Evolutionary conservation across 164 flowering plant genomes (phyloP).

Genomic region (Kalanchoe fedtschenkoi): DNA sequence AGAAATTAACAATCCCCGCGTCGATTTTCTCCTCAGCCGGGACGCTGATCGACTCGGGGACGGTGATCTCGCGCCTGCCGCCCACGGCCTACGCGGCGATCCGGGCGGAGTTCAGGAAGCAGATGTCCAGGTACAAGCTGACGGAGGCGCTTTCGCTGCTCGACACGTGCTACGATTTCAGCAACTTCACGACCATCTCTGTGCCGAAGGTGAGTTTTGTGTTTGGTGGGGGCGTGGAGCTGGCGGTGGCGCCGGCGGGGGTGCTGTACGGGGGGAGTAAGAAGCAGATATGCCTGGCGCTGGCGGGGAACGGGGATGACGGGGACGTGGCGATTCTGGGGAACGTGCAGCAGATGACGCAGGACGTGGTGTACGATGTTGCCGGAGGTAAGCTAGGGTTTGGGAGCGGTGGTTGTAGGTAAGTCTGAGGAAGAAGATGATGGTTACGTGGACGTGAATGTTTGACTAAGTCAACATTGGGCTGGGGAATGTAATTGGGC

Average conservation of each 20-base stretch:
- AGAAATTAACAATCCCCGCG: slow-evolving; percentile 6
- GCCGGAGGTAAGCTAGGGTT: slow-evolving; percentile 30
- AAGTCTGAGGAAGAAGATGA: no score
- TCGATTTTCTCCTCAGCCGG: slow-evolving; percentile 16
- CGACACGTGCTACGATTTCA: slow-evolving; percentile 60
- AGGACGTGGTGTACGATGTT: slow-evolving; percentile 31
- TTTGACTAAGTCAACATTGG: no score
- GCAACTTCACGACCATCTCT: not conserved
- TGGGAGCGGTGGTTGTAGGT: slow-evolving; percentile 19
- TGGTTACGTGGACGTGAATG: no score
- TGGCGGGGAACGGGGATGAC: slow-evolving; percentile 20
- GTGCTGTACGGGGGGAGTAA: slow-evolving; percentile 8
- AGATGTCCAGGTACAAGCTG: slow-evolving; percentile 37
- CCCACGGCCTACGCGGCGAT: slow-evolving; percentile 33
- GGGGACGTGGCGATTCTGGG: slow-evolving; percentile 24
- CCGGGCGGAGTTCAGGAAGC: slow-evolving; percentile 22
- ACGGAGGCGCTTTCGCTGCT: slow-evolving; percentile 30
- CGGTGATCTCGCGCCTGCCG: slow-evolving; percentile 47
- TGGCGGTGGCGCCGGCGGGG: slow-evolving; percentile 11
- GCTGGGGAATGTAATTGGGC: no score
- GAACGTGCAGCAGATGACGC: slow-evolving; percentile 34
- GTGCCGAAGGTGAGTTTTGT: slow-evolving; percentile 20
- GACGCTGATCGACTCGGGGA: slow-evolving; percentile 49
- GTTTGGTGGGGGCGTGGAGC: slow-evolving; percentile 11
- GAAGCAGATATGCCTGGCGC: slow-evolving; percentile 17